Percentiles rank a stretch among this genome's conserved stretches.
phyloP scores from a whole-genome alignment of 345 rosid genomes.

The Anacardium occidentale region DNA sequence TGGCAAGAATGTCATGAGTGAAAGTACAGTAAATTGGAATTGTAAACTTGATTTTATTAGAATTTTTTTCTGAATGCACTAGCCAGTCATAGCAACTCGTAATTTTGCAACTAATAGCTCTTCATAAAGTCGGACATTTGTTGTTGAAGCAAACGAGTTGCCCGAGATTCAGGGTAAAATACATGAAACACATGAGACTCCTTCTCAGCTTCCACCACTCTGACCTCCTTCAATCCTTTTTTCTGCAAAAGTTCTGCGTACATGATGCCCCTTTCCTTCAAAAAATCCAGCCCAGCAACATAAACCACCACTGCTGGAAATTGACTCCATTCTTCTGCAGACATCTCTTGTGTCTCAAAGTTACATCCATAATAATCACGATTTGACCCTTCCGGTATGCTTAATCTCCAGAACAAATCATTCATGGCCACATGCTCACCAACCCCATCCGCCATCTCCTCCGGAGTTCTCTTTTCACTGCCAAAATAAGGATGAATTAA shows the following conservation, averaged over 20 bases:
- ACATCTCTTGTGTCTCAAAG: conserved; percentile 37
- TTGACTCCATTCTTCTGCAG: conserved; percentile 37
- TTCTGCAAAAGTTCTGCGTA: conserved; percentile 44
- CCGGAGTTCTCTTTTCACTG: conserved; percentile 49
- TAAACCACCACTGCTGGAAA: conserved; percentile 46
- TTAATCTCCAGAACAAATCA: conserved; percentile 60
- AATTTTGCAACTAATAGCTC: conserved; percentile 18
- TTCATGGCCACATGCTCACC: conserved; percentile 34
- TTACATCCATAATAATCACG: conserved; percentile 58
- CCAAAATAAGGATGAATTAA: conserved; percentile 61
- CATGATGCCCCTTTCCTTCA: conserved; percentile 60
- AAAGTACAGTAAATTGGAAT: too few species aligned
- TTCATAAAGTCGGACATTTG: conserved; percentile 51
- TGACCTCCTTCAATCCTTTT: conserved; percentile 43
- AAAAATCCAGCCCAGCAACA: conserved; percentile 60
- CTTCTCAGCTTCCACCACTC: conserved; percentile 37
- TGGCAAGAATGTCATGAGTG: too few species aligned
- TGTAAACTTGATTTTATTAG: too few species aligned
- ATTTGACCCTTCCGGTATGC: conserved; percentile 44
- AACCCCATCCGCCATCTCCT: conserved; percentile 36
- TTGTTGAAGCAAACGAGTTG: conserved; percentile 46
- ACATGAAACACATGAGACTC: conserved; percentile 55
- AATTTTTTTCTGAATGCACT: background rate
- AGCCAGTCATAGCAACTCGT: too few species aligned
- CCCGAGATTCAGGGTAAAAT: conserved; percentile 43